Base-by-base conservation (phyloP, 768 basidiomycete species). In the Boletus pseudo-olivaceus region DNA sequence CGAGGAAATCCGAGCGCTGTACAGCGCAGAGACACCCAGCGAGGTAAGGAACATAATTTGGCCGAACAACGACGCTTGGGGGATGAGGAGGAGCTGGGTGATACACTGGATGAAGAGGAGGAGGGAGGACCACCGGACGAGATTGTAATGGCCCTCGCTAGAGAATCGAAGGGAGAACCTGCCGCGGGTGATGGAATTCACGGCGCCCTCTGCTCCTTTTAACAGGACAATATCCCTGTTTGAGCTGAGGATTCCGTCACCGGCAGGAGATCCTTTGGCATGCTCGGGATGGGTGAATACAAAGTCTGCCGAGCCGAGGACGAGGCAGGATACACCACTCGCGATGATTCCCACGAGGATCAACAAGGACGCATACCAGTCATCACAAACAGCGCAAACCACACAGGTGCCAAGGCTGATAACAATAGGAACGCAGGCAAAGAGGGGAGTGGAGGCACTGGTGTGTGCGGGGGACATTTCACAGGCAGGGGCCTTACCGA, bases 321-420 rank as follows among this genome's bases (percentile, higher is more conserved):
- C 52, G 32, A 60, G 49, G 54, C 61, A 63, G 10, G 66, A 62
- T 15, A 67, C 0, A 19, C 71, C 69, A 23, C 56, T 69, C 43
- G 66, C 60, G 8, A 69, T 1, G 12, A 72, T 65, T 0, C 70
- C 71, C 0, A 64, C 43, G 1, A 72, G 45, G 34, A 72, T 66
- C 59, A 72, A 53, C 2, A 44, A 39, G 23, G 61, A 63, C n/a
- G 64, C 61, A 29, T 49, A 66, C 62, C 63, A 70, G 34, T 72
- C 70, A 2, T 27, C 33, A 27, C 34, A 56, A 12, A 60, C 3
- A 11, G 57, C 64, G 33, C 63, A 66, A 8, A 58, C 11, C 2
- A 40, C 54, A 42, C 63, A 66, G 3, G 62, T 41, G 15, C 39
- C 61, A 17, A 67, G 15, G 54, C 67, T 70, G 19, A 47, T 19